These are phyloP conservation scores for Erythrophleum fordii DNA, from an alignment of 306 rosid genomes.

Conservation along the genomic window DNA sequence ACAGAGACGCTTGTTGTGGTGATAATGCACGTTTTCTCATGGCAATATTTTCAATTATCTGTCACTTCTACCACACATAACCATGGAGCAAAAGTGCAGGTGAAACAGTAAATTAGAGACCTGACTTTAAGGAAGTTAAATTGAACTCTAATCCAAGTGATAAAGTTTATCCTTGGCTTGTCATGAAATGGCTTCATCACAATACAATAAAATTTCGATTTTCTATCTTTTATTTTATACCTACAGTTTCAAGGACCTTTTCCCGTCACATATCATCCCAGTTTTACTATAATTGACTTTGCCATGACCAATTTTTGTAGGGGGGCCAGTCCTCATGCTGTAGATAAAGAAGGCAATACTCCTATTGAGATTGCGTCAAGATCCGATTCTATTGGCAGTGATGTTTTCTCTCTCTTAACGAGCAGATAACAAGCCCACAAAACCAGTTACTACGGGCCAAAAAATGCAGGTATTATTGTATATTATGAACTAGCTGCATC, in stretches of 20 bases:
- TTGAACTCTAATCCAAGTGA: background rate
- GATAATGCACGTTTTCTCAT: background rate
- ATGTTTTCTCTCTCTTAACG: slow-evolving; percentile 47
- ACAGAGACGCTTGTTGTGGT: background rate
- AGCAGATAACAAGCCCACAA: slow-evolving; percentile 41
- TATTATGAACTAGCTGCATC: background rate
- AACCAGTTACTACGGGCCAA: background rate
- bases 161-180: background rate
- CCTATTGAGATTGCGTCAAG: slow-evolving; percentile 53
- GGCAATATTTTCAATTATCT: background rate
- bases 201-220: background rate
- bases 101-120: background rate
- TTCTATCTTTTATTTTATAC: background rate
- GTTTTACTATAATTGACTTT: background rate
- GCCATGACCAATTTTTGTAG: slow-evolving; percentile 45
- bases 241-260: background rate
- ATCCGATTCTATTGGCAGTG: slow-evolving; percentile 44
- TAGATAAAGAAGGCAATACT: slow-evolving; percentile 60
- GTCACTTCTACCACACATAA: background rate
- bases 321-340: slow-evolving; percentile 60
- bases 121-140: background rate
- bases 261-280: background rate
- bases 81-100: background rate
- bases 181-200: background rate
- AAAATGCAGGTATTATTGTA: background rate